Percentiles rank a stretch among this genome's conserved stretches.
These are phyloP conservation scores for Vigna unguiculata DNA, from an alignment of 306 rosid genomes.

Conservation along the genomic window DNA sequence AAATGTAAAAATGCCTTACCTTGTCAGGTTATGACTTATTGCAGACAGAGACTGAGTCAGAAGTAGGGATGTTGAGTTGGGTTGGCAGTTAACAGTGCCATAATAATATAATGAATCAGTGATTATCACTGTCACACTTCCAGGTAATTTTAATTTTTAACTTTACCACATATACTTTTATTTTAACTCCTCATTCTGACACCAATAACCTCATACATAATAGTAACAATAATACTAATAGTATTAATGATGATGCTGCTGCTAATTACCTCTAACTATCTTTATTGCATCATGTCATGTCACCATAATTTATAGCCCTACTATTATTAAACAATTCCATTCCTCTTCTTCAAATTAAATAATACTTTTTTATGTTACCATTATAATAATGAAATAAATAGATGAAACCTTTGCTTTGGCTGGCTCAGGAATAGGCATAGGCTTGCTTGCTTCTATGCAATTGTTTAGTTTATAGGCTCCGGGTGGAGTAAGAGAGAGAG, in stretches of 20 bases:
- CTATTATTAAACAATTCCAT: background rate
- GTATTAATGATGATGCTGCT: background rate
- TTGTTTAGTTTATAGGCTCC: slow-evolving; percentile 41
- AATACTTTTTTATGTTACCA: background rate
- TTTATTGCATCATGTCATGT: slow-evolving; percentile 42
- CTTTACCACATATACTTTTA: slow-evolving; percentile 2
- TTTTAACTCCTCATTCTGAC: slow-evolving; percentile 43
- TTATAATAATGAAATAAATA: background rate
- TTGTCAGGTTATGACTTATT: slow-evolving; percentile 45
- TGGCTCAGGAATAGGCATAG: slow-evolving; percentile 29
- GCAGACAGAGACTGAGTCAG: slow-evolving; percentile 17
- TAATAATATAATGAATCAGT: background rate
- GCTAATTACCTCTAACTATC: slow-evolving; percentile 38
- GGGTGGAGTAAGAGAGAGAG: slow-evolving; percentile 30
- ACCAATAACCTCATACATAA: background rate
- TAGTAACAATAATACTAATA: background rate
- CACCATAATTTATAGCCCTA: slow-evolving; percentile 19
- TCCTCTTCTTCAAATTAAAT: background rate
- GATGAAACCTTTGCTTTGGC: slow-evolving; percentile 34
- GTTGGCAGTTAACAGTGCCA: slow-evolving; percentile 35
- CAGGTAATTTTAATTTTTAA: slow-evolving; percentile 14
- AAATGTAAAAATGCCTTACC: slow-evolving; percentile 36
- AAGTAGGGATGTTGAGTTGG: slow-evolving; percentile 41
- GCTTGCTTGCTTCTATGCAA: background rate
- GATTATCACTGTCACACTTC: background rate